Base-by-base conservation (phyloP, 176 grass and related monocot species). In the Tillandsia fasciculata region DNA sequence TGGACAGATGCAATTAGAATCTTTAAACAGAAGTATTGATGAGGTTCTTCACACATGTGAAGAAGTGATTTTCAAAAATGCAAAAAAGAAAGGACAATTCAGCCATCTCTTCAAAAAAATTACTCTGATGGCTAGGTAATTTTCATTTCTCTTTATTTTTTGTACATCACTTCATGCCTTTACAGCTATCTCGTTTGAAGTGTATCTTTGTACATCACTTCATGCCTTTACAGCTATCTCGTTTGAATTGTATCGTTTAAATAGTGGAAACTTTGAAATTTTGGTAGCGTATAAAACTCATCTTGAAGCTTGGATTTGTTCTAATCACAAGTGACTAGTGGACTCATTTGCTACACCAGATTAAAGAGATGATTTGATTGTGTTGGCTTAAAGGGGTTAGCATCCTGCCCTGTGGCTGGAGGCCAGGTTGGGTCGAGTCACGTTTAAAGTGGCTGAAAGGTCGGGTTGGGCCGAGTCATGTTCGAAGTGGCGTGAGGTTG, bases 1-100 rank as follows among this genome's bases (percentile, higher is more conserved):
- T 59, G 54, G 53, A 69, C 56, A 90, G 87, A 83, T 83, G 54
- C 70, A 65, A 65, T 64, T 90, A 64, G 65, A 90, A 51, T 20
- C 48, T 56, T 83, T 90, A 56, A 57, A 86, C 27, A 50, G 66
- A 75, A 78, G 50, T 76, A 72, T 49, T 69, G 56, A 48, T 57
- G 69, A 52, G 64, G 71, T 90, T 83, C 64, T 90, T 72, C 70
- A 64, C 13, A 90, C 56, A 70, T 90, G 87, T 64, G 74, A 86
- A 20, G 67, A 86, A 77, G 64, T 47, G 59, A 66, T 86, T 10
- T 20, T 13, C 77, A 68, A 66, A 73, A 29, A 77, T 12, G 14
- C 24, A 71, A 86, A 75, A 59, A 90, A 86, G 65, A 90, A 56
- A 76, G 74, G 77, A 14, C 49, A 72, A 22, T n/a, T 69, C 70